These are phyloP conservation scores for Ceratocystis papillata DNA, from an alignment of 2,329 filamentous ascomycete genomes.

Conservation along the genomic window DNA sequence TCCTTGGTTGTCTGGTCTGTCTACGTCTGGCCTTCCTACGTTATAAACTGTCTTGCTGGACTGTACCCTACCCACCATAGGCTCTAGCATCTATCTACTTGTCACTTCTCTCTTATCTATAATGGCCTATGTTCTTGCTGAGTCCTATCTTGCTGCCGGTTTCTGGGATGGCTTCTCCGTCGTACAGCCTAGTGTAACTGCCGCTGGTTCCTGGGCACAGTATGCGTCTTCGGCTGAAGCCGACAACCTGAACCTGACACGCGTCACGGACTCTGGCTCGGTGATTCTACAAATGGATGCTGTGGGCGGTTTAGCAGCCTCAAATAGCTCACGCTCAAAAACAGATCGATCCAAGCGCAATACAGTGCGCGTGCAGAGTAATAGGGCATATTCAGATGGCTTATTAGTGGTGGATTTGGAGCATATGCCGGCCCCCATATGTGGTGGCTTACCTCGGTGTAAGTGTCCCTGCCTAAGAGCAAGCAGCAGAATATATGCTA, in stretches of 20 bases:
- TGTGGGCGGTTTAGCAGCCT: constrained; percentile 41
- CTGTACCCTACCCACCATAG: too few relatives aligned
- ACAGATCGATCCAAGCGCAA: not conserved
- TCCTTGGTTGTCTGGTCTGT: not conserved
- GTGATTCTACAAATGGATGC: constrained; percentile 56
- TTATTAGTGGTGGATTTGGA: constrained; percentile 61
- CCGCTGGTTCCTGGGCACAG: constrained; percentile 29
- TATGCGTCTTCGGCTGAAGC: constrained; percentile 36
- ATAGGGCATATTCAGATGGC: constrained; percentile 51
- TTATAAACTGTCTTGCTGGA: not conserved
- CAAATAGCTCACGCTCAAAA: not conserved
- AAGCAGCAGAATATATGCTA: not conserved
- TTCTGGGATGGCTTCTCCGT: constrained; percentile 20
- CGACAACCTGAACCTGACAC: constrained; percentile 36
- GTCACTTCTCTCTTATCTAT: not conserved
- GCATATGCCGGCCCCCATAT: constrained; percentile 61
- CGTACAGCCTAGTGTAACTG: not conserved
- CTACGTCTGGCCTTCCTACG: not conserved
- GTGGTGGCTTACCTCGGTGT: constrained; percentile 66
- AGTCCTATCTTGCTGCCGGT: constrained; percentile 17
- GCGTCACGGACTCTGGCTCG: constrained; percentile 42
- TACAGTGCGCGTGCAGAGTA: constrained; percentile 58
- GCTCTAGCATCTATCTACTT: not conserved
- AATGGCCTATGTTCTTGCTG: constrained; percentile 16
- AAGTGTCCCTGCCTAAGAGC: constrained; percentile 26